Percentiles rank a stretch among this genome's conserved stretches.
These are phyloP conservation scores for Colletotrichum cereale DNA, from an alignment of 2,329 filamentous ascomycete species.

Conservation along the genomic window DNA sequence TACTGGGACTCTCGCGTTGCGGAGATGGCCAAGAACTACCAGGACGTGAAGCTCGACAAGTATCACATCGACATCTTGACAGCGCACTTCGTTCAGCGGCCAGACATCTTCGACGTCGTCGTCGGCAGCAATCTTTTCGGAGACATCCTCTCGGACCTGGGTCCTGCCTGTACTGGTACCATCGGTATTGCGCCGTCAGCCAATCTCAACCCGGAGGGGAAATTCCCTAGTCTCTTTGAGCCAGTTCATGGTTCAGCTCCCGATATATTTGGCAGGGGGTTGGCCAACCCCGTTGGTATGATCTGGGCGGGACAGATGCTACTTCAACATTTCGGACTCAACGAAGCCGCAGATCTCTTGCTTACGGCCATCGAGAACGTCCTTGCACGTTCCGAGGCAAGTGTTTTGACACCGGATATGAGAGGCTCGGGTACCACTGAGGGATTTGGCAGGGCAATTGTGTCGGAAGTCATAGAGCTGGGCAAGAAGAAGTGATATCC, in stretches of 20 bases:
- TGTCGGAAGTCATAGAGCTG: constrained; percentile 41
- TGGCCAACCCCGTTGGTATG: constrained; percentile 80
- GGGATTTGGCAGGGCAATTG: constrained; percentile 43
- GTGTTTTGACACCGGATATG: constrained; percentile 49
- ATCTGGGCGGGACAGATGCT: constrained; percentile 81
- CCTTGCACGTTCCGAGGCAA: constrained; percentile 59
- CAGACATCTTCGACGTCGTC: constrained; percentile 71
- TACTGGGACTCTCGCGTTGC: constrained; percentile 74
- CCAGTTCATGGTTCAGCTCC: constrained; percentile 81
- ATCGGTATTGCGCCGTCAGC: constrained; percentile 80
- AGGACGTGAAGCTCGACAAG: constrained; percentile 72
- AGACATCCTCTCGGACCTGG: constrained; percentile 78
- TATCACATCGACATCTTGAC: constrained; percentile 78
- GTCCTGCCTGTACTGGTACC: constrained; percentile 76
- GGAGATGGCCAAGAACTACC: constrained; percentile 67
- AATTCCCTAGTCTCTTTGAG: constrained; percentile 71
- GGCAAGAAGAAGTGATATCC: constrained; percentile 16
- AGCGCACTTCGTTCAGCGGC: constrained; percentile 72
- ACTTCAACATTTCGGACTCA: constrained; percentile 70
- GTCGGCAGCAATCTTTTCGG: constrained; percentile 73
- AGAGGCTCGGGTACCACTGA: constrained; percentile 47
- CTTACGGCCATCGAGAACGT: constrained; percentile 74
- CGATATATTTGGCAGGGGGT: constrained; percentile 78
- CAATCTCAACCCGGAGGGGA: constrained; percentile 72
- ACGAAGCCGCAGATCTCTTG: constrained; percentile 61